Evolutionary conservation across 257 asterid species (phyloP).

Genomic region (Ocimum tenuiflorum): DNA sequence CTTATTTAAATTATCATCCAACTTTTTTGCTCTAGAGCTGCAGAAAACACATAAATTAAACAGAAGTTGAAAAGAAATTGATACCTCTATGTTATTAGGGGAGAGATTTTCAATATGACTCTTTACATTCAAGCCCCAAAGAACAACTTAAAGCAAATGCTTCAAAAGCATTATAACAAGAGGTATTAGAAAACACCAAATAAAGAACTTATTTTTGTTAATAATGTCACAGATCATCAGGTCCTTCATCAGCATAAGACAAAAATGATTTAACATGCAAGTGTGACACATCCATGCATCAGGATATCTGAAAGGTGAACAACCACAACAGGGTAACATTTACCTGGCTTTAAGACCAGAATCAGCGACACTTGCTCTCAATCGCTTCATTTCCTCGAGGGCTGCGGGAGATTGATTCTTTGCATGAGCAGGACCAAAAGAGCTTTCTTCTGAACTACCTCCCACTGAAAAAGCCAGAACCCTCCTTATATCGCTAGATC

Average conservation of each 20-base stretch:
- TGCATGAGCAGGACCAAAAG: constrained; percentile 53
- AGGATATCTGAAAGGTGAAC: constrained; percentile 9
- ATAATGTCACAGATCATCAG: not conserved
- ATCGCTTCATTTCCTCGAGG: constrained; percentile 58
- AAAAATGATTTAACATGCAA: not conserved
- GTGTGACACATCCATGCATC: constrained; percentile 12
- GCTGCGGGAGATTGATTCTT: constrained; percentile 48
- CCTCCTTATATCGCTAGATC: constrained; percentile 59
- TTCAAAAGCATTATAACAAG: not conserved
- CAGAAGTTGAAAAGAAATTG: not conserved
- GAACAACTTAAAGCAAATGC: not conserved
- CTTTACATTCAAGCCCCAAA: not conserved
- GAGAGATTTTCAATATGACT: constrained; percentile 6
- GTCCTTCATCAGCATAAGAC: constrained; percentile 5
- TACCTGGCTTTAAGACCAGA: constrained; percentile 64
- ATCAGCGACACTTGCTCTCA: constrained; percentile 51
- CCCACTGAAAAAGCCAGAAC: constrained; percentile 50
- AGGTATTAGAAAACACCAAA: constrained; percentile 8
- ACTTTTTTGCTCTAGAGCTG: constrained; percentile 67
- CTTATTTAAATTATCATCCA: constrained; percentile 61
- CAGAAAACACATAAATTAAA: constrained; percentile 10
- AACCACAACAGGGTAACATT: constrained; percentile 10
- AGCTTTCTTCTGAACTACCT: constrained; percentile 53
- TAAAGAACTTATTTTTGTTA: not conserved
- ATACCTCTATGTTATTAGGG: not conserved